These are phyloP conservation scores for Prinsepia uniflora DNA, from an alignment of 306 rosid genomes.

Conservation along the genomic window DNA sequence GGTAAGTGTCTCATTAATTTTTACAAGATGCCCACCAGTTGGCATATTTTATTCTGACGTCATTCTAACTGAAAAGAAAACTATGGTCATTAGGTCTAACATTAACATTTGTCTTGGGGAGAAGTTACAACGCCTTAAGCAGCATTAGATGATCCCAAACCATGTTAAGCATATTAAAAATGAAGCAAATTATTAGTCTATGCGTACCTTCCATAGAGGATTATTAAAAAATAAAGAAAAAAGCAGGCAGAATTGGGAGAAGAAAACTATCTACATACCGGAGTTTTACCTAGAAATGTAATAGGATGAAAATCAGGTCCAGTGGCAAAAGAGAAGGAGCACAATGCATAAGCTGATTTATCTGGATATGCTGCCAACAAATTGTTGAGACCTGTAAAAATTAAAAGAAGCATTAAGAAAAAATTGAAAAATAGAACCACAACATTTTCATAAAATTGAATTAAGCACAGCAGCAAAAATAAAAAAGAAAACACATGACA, in stretches of 20 bases:
- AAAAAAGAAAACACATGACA: conserved; percentile 5
- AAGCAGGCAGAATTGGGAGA: background rate
- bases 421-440: conserved; percentile 20
- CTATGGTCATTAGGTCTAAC: background rate
- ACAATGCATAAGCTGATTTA: conserved; percentile 87
- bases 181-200: background rate
- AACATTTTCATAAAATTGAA: conserved; percentile 13
- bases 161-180: background rate
- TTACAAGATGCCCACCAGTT: background rate
- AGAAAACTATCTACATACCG: conserved; percentile 36
- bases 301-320: conserved; percentile 71
- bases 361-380: conserved; percentile 87
- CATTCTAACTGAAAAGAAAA: background rate
- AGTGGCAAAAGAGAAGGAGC: conserved; percentile 67
- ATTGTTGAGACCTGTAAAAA: conserved; percentile 79
- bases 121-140: background rate
- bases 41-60: background rate
- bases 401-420: conserved; percentile 18
- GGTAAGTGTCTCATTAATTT: background rate
- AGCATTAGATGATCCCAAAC: background rate
- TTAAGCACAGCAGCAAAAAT: conserved; percentile 1
- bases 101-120: background rate
- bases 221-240: background rate
- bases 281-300: conserved; percentile 80
- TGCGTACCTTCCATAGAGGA: background rate